A percentile compares a stretch with the other conserved stretches of the same genome.
Evolutionary conservation across 2,329 filamentous ascomycete genomes (phyloP).

Genomic region (Penicillium glabrum): DNA sequence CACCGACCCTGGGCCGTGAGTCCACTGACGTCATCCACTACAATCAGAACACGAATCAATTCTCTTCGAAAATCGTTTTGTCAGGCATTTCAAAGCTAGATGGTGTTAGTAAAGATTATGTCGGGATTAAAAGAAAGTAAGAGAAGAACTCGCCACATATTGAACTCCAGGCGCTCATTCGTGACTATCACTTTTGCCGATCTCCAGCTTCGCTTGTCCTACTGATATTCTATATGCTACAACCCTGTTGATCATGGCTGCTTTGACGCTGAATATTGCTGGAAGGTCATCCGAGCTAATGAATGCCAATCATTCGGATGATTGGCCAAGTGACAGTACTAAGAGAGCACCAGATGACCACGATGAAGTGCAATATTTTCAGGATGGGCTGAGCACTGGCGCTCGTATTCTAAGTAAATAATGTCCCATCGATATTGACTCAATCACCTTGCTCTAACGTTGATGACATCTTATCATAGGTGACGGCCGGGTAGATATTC

Average conservation of each 20-base stretch:
- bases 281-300: not conserved
- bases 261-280: not conserved
- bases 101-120: not conserved
- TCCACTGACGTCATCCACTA: not conserved
- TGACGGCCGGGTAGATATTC: conserved; percentile 22
- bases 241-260: not conserved
- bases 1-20: not conserved
- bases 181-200: not conserved
- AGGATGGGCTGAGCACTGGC: conserved; percentile 16
- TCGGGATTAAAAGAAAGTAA: not conserved
- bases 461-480: conserved; percentile 5
- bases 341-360: not conserved
- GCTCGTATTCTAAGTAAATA: conserved; percentile 14
- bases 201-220: not conserved
- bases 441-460: not conserved
- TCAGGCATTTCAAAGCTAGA: not conserved
- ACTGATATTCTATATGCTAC: not conserved
- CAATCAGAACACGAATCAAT: not conserved
- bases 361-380: conserved; percentile 13
- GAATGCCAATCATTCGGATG: not conserved
- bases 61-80: not conserved
- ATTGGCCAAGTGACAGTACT: conserved; percentile 5
- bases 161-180: not conserved
- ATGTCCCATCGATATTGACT: not conserved
- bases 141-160: not conserved